Base-by-base conservation (phyloP, 2,329 filamentous ascomycete genomes). In the Macrophomina pseudophaseolina region DNA sequence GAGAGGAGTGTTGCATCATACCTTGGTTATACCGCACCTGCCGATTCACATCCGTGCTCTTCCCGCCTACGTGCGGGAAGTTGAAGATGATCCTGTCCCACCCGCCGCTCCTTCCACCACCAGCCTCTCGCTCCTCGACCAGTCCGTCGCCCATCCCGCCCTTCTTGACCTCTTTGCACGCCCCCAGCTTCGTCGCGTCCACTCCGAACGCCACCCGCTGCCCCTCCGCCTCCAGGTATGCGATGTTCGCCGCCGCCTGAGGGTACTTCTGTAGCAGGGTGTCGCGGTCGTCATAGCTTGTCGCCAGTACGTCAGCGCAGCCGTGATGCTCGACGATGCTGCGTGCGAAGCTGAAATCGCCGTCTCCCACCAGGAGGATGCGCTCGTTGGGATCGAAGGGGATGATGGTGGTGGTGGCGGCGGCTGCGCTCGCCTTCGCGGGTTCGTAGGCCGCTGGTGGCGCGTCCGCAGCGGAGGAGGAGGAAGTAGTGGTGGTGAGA, bases 31-130 rank as follows among this genome's bases (percentile, higher is more conserved):
- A 88, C 66, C 95, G 89, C 14, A 97, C 93, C 80, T 99, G 95
- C 42, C 95, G 86, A 81, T 97, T 97, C 66, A 97, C 91, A 81
- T 98, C 94, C 72, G 91, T 98, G 70, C 88, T 91, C 73, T 96
- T 90, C 53, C 95, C 95, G 70, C 95, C 95, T 3, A 96, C 91
- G 81, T 99, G 95, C 42, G 95, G 95, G 79, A 99, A 99, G 83
- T 97, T 97, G 87, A 98, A 99, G 71, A 94, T 84, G 69, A 98
- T 90, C 66, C 88, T 86, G 77, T 97, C 89, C 84, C 91, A 94
- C 4, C 82, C 78, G 3, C 79, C 79, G 72, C n/a, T 72, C 74
- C n/a, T 35, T 9, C n/a, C 2, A 4, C 2, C 42, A 1, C 42
- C 44, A 5, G 18, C 46, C 6, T 42, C 33, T 0, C 8, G 23